Conservation (phyloP, 208 protist genomes). For the Leishmania major region DNA sequence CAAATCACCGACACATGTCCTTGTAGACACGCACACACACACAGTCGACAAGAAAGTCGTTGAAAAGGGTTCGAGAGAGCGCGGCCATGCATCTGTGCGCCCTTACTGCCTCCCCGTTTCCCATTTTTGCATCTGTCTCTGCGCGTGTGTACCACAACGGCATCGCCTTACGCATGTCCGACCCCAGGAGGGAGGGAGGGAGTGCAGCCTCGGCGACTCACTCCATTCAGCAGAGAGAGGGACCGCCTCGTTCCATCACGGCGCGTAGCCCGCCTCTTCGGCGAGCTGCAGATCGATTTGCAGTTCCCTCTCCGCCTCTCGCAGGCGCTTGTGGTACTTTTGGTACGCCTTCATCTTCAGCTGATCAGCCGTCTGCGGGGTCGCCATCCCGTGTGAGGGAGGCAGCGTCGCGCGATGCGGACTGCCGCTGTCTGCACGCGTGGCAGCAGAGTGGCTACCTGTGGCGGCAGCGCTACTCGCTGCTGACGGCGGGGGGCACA, state of each 20-base stretch:
- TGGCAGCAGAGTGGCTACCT: not conserved
- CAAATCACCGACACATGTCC: not conserved
- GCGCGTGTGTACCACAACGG: not conserved
- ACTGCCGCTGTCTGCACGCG: not conserved
- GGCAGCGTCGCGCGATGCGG: not conserved
- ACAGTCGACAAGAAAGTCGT: not conserved
- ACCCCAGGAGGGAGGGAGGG: not conserved
- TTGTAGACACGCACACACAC: not conserved
- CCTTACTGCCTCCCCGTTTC: not conserved
- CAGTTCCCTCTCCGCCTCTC: slow-evolving; percentile 34
- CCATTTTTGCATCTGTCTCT: not conserved
- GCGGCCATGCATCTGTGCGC: not conserved
- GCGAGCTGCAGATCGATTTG: slow-evolving; percentile 14
- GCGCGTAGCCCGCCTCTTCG: slow-evolving; percentile 10
- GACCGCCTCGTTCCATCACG: not conserved
- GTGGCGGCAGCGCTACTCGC: not conserved
- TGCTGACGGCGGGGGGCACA: not conserved
- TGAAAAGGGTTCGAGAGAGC: not conserved
- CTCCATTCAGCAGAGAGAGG: not conserved
- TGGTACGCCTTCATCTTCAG: slow-evolving; percentile 34
- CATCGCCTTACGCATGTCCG: not conserved
- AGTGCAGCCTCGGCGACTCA: not conserved
- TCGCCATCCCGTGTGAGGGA: not conserved
- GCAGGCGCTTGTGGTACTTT: slow-evolving; percentile 25
- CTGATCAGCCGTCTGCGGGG: slow-evolving; percentile 14